Percentiles rank a stretch among this genome's conserved stretches.
Conservation (phyloP, 2,329 filamentous ascomycete species). For the Arthrobotrys iridis region DNA sequence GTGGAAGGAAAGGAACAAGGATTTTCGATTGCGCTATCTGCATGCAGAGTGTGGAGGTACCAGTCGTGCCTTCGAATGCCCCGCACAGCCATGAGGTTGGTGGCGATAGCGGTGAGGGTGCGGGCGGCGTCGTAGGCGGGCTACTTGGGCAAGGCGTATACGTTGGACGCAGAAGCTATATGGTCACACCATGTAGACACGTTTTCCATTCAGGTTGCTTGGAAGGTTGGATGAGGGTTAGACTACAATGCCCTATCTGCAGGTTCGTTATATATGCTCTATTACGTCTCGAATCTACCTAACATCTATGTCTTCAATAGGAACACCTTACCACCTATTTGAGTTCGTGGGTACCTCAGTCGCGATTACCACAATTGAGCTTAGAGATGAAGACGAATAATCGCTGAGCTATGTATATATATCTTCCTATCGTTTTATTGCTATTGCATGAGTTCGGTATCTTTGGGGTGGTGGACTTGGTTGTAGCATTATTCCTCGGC, state of each 20-base stretch:
- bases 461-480: no score
- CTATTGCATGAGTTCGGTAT: no score
- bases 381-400: background rate
- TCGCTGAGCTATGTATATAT: background rate
- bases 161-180: conserved; percentile 82
- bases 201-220: conserved; percentile 93
- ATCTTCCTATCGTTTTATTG: background rate
- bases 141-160: conserved; percentile 63
- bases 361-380: no score
- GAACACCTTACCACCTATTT: conserved; percentile 57
- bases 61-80: conserved; percentile 69
- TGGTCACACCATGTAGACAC: conserved; percentile 96
- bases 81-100: conserved; percentile 59
- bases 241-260: conserved; percentile 94
- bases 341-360: no score
- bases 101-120: background rate
- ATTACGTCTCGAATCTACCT: background rate
- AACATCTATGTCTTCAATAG: conserved; percentile 33
- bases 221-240: conserved; percentile 94
- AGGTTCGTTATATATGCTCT: conserved; percentile 62
- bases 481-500: background rate
- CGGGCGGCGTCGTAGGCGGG: conserved; percentile 68
- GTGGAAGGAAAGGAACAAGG: conserved; percentile 64
- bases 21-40: conserved; percentile 94
- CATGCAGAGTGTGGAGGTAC: conserved; percentile 88